Percentiles rank a stretch among this genome's conserved stretches.
Conservation (phyloP, 2,329 filamentous ascomycete genomes). For the Ascomycota sp. region DNA sequence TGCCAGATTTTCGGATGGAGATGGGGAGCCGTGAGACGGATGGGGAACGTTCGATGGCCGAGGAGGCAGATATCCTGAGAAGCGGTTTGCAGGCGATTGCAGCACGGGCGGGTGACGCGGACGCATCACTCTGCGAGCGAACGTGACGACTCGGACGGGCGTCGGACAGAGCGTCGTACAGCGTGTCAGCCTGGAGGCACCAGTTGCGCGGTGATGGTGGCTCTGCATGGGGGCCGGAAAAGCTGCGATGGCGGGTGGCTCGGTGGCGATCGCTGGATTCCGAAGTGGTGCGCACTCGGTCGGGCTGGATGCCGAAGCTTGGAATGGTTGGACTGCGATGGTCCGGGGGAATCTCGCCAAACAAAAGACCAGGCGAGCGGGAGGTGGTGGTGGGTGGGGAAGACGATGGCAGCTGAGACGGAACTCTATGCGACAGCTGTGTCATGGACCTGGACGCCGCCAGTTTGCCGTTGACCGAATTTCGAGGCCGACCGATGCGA, state of each 20-base stretch:
- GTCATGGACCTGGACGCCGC: conserved; percentile 15
- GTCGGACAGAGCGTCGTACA: conserved; percentile 6
- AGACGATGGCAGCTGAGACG: conserved; percentile 12
- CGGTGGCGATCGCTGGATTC: conserved; percentile 44
- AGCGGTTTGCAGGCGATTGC: conserved; percentile 13
- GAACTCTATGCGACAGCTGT: conserved; percentile 11
- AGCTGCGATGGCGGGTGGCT: conserved; percentile 27
- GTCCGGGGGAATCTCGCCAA: conserved; percentile 53
- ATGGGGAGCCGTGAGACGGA: conserved; percentile 23
- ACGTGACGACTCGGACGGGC: conserved; percentile 14
- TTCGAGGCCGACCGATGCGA: conserved; percentile 33
- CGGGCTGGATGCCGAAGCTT: conserved; percentile 38
- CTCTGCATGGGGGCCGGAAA: conserved; percentile 34
- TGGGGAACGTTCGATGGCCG: conserved; percentile 8
- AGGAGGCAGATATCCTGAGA: conserved; percentile 5
- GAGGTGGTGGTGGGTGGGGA: conserved; percentile 13
- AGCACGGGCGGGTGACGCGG: conserved; percentile 14
- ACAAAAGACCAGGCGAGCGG: conserved; percentile 36
- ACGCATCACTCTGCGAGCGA: conserved; percentile 42
- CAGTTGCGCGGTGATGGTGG: conserved; percentile 47
- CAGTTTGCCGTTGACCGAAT: conserved; percentile 11
- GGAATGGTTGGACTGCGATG: conserved; percentile 29
- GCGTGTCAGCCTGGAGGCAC: conserved; percentile 25
- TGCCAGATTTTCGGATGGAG: conserved; percentile 23
- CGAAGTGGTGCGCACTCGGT: conserved; percentile 40